Percentiles rank a stretch among this genome's conserved stretches.
Evolutionary conservation across 306 rosid species (phyloP).

Genomic region (Vigna mungo): DNA sequence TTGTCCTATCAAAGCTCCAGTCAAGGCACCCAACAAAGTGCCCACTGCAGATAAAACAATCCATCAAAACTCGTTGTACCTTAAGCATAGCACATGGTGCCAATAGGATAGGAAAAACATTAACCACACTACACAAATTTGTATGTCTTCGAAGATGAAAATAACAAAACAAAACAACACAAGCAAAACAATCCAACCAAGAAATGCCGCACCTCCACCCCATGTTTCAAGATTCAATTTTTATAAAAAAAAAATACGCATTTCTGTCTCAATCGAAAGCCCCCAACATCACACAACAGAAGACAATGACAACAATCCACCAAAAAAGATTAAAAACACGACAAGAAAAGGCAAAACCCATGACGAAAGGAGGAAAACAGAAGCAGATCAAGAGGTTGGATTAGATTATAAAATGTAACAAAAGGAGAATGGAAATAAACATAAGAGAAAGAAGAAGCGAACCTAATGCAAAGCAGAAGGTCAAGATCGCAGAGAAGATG

Average conservation of each 20-base stretch:
- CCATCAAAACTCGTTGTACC: constrained; percentile 36
- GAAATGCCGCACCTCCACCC: constrained; percentile 43
- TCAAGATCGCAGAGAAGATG: constrained; percentile 94
- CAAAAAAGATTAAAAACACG: not conserved
- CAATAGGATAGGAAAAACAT: constrained; percentile 1
- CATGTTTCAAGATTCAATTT: constrained; percentile 33
- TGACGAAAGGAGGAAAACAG: not conserved
- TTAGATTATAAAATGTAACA: not conserved
- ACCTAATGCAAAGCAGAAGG: constrained; percentile 98
- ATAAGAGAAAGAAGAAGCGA: constrained; percentile 22
- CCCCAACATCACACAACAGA: not conserved
- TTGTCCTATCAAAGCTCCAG: constrained; percentile 99
- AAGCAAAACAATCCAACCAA: constrained; percentile 41
- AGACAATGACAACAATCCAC: constrained; percentile 41
- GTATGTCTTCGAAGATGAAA: constrained; percentile 5
- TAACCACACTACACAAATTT: constrained; percentile 4
- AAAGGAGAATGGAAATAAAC: not conserved
- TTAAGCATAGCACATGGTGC: constrained; percentile 5
- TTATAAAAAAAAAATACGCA: not conserved
- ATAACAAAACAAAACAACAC: constrained; percentile 33
- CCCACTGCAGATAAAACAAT: constrained; percentile 74
- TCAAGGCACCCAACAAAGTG: constrained; percentile 90
- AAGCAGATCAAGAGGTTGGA: constrained; percentile 9
- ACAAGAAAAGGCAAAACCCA: not conserved
- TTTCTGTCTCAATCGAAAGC: constrained; percentile 35